Conservation (phyloP, 495 filamentous ascomycete species). For the Podospora pseudopauciseta region DNA sequence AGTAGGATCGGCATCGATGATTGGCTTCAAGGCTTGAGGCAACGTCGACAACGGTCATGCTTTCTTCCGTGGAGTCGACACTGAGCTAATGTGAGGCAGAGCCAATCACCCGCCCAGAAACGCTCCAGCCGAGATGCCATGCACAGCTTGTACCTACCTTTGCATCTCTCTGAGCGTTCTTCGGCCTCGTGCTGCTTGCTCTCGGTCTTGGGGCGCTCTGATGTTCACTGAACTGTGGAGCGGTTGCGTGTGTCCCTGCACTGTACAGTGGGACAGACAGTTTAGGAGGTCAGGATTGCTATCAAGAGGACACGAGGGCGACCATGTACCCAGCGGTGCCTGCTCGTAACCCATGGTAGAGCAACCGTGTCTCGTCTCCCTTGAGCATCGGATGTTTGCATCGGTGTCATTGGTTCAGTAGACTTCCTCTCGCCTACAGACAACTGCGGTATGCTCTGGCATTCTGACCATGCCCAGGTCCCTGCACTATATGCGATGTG, state of each 20-base stretch:
- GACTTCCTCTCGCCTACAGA: constrained; percentile 19
- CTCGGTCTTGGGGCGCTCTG: constrained; percentile 9
- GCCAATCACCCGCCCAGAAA: constrained; percentile 40
- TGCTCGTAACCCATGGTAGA: constrained; percentile 24
- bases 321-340: constrained; percentile 9
- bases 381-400: constrained; percentile 34
- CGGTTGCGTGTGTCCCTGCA: constrained; percentile 19
- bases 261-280: constrained; percentile 21
- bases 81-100: constrained; percentile 42
- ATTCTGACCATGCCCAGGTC: constrained; percentile 25
- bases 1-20: constrained; percentile 28
- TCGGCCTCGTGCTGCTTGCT: constrained; percentile 20
- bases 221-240: constrained; percentile 13
- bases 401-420: constrained; percentile 29
- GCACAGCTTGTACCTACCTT: constrained; percentile 27
- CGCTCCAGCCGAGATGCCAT: constrained; percentile 44
- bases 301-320: constrained; percentile 9
- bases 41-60: constrained; percentile 48
- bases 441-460: constrained; percentile 14
- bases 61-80: constrained; percentile 44
- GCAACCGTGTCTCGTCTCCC: constrained; percentile 30
- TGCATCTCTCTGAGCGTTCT: constrained; percentile 19
- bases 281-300: constrained; percentile 17
- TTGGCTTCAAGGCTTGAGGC: constrained; percentile 35
- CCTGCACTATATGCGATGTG: constrained; percentile 21